These are phyloP conservation scores for Neurospora sp. DNA, from an alignment of 2,329 filamentous ascomycete genomes.

Conservation along the genomic window DNA sequence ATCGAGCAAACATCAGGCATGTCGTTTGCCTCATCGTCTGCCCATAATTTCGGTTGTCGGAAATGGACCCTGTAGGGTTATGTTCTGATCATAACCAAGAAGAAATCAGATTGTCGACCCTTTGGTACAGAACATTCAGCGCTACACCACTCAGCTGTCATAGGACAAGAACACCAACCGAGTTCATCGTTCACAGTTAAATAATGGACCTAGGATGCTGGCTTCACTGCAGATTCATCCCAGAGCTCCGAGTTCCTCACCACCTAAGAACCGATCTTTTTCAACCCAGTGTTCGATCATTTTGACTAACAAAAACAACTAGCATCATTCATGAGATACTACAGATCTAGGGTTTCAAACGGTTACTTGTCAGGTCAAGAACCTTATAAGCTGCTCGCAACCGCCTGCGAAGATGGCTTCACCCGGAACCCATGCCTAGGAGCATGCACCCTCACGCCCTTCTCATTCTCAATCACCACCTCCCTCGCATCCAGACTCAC, in stretches of 20 bases:
- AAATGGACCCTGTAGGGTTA: background rate
- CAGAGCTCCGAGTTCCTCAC: background rate
- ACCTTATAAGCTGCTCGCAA: background rate
- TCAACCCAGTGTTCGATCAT: background rate
- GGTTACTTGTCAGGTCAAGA: too few species aligned
- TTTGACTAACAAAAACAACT: background rate
- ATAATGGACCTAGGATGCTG: background rate
- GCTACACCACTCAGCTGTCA: background rate
- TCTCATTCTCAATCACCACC: slow-evolving; percentile 45
- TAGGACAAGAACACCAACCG: background rate
- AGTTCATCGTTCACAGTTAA: background rate
- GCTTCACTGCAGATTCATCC: background rate
- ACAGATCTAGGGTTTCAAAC: background rate
- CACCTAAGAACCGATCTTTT: background rate
- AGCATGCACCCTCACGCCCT: slow-evolving; percentile 45
- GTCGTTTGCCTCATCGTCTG: background rate
- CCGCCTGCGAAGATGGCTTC: slow-evolving; percentile 15
- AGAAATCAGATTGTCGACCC: background rate
- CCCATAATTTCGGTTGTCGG: background rate
- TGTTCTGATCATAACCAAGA: background rate
- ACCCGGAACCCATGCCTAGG: slow-evolving; percentile 51
- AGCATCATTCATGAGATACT: background rate
- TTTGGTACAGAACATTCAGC: background rate
- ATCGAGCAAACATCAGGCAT: background rate
- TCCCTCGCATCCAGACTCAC: slow-evolving; percentile 42